Evolutionary conservation across 805 yeast species (phyloP), one percentile per base, ranked within the genome.

Genomic region (Ogataea parapolymorpha): DNA sequence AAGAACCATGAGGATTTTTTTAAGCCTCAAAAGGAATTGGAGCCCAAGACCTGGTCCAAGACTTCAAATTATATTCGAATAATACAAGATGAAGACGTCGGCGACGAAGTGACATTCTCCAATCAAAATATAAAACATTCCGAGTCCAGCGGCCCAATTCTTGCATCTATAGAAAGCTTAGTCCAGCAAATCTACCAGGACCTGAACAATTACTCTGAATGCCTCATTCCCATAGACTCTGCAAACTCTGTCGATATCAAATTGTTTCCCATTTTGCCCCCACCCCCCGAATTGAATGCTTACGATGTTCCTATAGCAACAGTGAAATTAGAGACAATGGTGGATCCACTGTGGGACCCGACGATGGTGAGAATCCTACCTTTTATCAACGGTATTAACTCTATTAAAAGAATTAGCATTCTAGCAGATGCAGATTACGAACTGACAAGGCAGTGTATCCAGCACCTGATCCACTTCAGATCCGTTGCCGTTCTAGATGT

Each of bases 271-370:
- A 69, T 86, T n/a, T 67, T 84, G 26, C 83, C 85, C 10, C 85
- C 90, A 2, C 96, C 91, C 1, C 82, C 90, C 0, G 77, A 77
- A 35, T 67, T 93, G 16, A 71, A 80, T 36, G 78, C 95, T 0
- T 85, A 71, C 53, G 95, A 91, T 60, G 99, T 93, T 1, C 99
- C 99, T 0, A 77, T 90, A 5, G 78, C 95, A n/a, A 82, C 91
- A 0, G 95, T 93, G 1, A 79, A 80, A 38, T 66, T 93, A 25
- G 73, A 74, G 22, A 67, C 75, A 27, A 69, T 93, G 46, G 81
- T 87, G 31, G 99, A 93, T 61, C 83, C 85, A 7, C 83, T 85
- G 54, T 93, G 99, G 97, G 99, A 93, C 62, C 97, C 97, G 1
- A 91, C 98, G 2, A 84, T 93, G 93, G 70, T 88, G 33, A 82